phyloP scores from a whole-genome alignment of 2,329 filamentous ascomycete genomes.

The Xylariales sp. region DNA sequence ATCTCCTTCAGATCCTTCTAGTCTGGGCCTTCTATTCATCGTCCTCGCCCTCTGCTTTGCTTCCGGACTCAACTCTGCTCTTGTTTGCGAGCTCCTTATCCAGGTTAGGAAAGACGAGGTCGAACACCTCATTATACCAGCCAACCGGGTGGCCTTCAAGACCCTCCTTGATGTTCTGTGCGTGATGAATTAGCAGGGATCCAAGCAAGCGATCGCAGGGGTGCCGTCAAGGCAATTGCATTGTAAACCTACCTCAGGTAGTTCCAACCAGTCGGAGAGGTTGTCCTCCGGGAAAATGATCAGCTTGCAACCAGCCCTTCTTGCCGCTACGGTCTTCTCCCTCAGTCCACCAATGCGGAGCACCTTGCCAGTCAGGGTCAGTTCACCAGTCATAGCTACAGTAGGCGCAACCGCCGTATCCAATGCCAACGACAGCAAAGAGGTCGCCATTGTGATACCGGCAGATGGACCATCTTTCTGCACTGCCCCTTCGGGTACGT shows the following conservation, averaged over 20 bases:
- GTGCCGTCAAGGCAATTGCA: no score
- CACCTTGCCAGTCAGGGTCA: constrained; percentile 96
- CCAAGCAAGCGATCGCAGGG: constrained; percentile 9
- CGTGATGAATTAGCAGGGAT: neutral
- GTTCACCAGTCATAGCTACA: constrained; percentile 95
- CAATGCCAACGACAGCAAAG: constrained; percentile 78
- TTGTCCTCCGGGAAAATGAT: constrained; percentile 96
- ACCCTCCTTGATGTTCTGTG: constrained; percentile 94
- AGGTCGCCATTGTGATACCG: constrained; percentile 98
- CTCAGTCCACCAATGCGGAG: constrained; percentile 87
- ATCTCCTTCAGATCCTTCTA: constrained; percentile 8
- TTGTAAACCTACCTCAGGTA: constrained; percentile 74
- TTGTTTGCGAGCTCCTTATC: constrained; percentile 70
- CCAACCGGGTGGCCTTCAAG: constrained; percentile 86
- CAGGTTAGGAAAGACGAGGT: constrained; percentile 80
- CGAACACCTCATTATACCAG: constrained; percentile 94
- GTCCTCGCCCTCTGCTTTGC: constrained; percentile 32
- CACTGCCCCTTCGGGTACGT: constrained; percentile 94
- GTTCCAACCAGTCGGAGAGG: constrained; percentile 92
- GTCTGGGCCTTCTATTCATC: constrained; percentile 18
- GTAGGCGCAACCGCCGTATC: constrained; percentile 75
- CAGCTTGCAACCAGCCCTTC: constrained; percentile 85
- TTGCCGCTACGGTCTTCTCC: constrained; percentile 95
- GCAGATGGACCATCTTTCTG: constrained; percentile 92
- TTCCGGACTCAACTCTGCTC: constrained; percentile 61